Conservation (phyloP, 1,284 basidiomycete genomes). For the Cutaneotrichosporon dermatis region DNA sequence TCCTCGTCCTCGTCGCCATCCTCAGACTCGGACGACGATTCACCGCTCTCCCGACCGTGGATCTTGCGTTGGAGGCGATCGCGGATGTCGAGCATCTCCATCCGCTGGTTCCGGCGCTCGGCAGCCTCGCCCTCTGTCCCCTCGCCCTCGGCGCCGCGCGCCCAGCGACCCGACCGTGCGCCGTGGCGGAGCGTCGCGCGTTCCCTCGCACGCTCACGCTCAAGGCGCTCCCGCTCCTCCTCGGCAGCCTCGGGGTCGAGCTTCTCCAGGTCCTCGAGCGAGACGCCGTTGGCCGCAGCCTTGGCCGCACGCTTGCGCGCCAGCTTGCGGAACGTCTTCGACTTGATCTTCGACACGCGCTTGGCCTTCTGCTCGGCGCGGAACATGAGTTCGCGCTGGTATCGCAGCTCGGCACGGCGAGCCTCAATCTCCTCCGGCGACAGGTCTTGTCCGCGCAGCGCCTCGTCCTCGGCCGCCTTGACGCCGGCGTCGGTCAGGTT, state of each 20-base stretch:
- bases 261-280: conserved; percentile 52
- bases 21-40: conserved; percentile 50
- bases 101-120: conserved; percentile 32
- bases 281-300: conserved; percentile 47
- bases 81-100: conserved; percentile 61
- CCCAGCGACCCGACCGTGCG: conserved; percentile 61
- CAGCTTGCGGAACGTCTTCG: conserved; percentile 83
- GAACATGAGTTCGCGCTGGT: conserved; percentile 90
- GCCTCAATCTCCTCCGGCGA: conserved; percentile 75
- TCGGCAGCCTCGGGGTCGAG: conserved; percentile 57
- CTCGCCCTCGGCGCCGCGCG: conserved; percentile 22
- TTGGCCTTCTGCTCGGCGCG: conserved; percentile 88
- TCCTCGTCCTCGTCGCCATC: conserved; percentile 53
- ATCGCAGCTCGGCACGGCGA: conserved; percentile 73
- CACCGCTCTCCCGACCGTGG: conserved; percentile 51
- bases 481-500: conserved; percentile 77
- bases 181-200: conserved; percentile 78
- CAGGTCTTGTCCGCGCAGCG: conserved; percentile 65
- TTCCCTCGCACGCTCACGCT: conserved; percentile 74
- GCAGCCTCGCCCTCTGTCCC: conserved; percentile 30
- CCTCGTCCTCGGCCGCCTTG: conserved; percentile 69
- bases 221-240: conserved; percentile 62
- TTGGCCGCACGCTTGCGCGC: conserved; percentile 70
- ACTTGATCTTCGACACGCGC: conserved; percentile 91
- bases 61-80: conserved; percentile 77